Evolutionary conservation across 768 basidiomycete species (phyloP).

Genomic region (Boletellus ananiceps): DNA sequence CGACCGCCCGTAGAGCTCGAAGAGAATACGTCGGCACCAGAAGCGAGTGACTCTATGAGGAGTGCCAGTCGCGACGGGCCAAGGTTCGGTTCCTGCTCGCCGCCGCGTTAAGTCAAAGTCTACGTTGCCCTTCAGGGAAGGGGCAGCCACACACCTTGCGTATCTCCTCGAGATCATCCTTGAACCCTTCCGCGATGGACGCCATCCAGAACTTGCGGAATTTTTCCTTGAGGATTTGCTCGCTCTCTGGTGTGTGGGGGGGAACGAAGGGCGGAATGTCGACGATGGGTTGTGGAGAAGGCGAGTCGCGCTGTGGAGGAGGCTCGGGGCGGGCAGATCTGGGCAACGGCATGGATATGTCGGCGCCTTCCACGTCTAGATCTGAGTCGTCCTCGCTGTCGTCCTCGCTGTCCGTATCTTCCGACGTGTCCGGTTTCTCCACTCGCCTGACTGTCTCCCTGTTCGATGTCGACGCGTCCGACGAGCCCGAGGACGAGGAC

Average conservation of each 20-base stretch:
- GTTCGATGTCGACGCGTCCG: constrained; percentile 4
- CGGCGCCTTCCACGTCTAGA: constrained; percentile 3
- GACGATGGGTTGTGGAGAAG: constrained; percentile 18
- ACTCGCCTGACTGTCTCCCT: constrained; percentile 6
- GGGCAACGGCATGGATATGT: neutral
- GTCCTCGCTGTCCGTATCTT: neutral
- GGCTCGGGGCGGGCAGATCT: neutral
- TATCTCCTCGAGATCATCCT: constrained; percentile 78
- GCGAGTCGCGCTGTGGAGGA: constrained; percentile 19
- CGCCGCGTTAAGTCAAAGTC: neutral
- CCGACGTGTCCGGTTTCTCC: neutral
- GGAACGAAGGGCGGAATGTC: constrained; percentile 58
- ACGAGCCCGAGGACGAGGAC: constrained; percentile 17
- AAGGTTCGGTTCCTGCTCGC: constrained; percentile 57
- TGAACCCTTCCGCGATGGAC: constrained; percentile 75
- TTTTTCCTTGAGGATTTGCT: constrained; percentile 54
- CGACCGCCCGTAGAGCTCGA: constrained; percentile 34
- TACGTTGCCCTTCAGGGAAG: neutral
- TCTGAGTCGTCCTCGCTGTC: constrained; percentile 9
- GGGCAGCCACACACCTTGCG: constrained; percentile 52
- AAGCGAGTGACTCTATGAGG: constrained; percentile 78
- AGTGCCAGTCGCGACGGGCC: constrained; percentile 63
- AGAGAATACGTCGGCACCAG: constrained; percentile 70
- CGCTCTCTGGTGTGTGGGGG: constrained; percentile 35
- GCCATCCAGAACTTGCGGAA: constrained; percentile 89